Evolutionary conservation across 352 stramenopile species (phyloP).

Genomic region (Phytophthora sansomeana): DNA sequence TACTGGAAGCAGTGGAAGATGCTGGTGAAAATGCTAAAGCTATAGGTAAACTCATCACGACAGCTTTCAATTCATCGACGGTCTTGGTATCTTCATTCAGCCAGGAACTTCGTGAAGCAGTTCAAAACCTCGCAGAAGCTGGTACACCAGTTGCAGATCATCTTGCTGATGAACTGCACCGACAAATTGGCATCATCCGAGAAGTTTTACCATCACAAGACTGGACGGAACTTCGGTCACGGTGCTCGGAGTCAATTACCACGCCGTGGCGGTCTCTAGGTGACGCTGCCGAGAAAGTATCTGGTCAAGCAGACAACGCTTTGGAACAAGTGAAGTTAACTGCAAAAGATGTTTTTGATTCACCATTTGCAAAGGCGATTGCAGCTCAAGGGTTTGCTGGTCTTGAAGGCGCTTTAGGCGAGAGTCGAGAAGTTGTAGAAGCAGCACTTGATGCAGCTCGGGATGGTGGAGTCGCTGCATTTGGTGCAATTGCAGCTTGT

Average conservation of each 20-base stretch:
- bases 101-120: constrained; percentile 38
- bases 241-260: constrained; percentile 17
- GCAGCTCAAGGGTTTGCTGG: constrained; percentile 31
- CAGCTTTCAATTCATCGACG: constrained; percentile 37
- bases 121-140: constrained; percentile 34
- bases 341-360: constrained; percentile 40
- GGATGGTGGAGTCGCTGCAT: constrained; percentile 18
- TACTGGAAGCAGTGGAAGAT: constrained; percentile 24
- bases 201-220: constrained; percentile 7
- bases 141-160: constrained; percentile 12
- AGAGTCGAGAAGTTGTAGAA: constrained; percentile 43
- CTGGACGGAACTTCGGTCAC: constrained; percentile 14
- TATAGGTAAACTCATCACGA: constrained; percentile 35
- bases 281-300: constrained; percentile 14
- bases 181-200: constrained; percentile 1
- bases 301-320: neutral
- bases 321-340: neutral
- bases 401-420: constrained; percentile 30
- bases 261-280: constrained; percentile 13
- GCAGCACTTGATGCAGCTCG: constrained; percentile 31
- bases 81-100: constrained; percentile 31
- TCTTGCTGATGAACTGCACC: constrained; percentile 12
- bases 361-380: constrained; percentile 38
- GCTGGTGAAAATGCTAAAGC: constrained; percentile 9
- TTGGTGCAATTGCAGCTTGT: constrained; percentile 17